Evolutionary conservation across 176 grass and related monocot species (phyloP).

Genomic region (Panicum miliaceum): DNA sequence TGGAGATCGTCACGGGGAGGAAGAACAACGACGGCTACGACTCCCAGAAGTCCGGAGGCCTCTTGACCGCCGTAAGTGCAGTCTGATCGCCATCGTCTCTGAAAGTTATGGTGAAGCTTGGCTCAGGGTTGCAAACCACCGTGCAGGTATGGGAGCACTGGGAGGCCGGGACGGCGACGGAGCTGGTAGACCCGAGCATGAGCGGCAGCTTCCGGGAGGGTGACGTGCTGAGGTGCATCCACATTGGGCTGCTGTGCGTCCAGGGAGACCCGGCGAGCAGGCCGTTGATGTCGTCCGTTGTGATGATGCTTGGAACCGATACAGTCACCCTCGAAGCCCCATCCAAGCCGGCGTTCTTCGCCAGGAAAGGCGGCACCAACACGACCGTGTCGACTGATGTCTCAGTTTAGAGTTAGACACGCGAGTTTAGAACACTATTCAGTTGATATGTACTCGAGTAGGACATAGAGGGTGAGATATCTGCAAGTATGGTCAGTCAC

Average conservation of each 20-base stretch:
- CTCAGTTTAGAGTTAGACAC: not conserved
- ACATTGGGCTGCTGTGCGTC: constrained; percentile 43
- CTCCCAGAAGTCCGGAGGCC: constrained; percentile 18
- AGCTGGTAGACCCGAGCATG: constrained; percentile 30
- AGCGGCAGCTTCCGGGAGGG: not conserved
- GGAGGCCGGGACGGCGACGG: constrained; percentile 11
- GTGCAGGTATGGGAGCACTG: constrained; percentile 43
- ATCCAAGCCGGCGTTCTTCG: constrained; percentile 19
- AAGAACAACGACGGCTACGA: constrained; percentile 37
- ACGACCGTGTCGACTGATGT: not conserved
- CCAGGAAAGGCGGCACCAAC: not conserved
- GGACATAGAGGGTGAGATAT: not conserved
- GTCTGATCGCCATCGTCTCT: no score
- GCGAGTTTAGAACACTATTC: not conserved
- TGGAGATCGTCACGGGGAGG: constrained; percentile 65
- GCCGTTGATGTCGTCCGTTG: constrained; percentile 51
- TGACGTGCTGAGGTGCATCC: constrained; percentile 40
- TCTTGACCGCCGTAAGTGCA: constrained; percentile 45
- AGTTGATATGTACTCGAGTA: not conserved
- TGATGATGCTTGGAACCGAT: constrained; percentile 32
- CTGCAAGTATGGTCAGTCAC: no score
- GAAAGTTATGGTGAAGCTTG: not conserved
- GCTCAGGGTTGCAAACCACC: not conserved
- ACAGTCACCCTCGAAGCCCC: not conserved
- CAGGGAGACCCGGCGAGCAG: constrained; percentile 32